Base-by-base conservation (phyloP, 2,329 filamentous ascomycete genomes). In the Fusarium burgessii region DNA sequence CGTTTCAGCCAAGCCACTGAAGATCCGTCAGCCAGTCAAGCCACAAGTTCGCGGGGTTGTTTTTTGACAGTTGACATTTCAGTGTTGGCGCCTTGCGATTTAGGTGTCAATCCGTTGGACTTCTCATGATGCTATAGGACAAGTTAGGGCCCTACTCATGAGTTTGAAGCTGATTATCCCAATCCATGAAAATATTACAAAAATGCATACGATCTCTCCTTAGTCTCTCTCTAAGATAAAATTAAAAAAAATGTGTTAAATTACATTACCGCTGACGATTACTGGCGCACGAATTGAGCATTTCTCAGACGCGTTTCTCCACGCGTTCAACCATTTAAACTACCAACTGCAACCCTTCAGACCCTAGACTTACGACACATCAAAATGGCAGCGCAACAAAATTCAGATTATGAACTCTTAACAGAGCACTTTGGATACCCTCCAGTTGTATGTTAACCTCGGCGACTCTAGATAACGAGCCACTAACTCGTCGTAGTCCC, bases 401-500 rank as follows among this genome's bases (percentile, higher is more conserved):
- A 76, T 70, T 83, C 86, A 51, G 87, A 90, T 73, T 89, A 87
- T 36, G 88, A 90, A 78, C 88, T 98, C 75, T 87, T 98, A 68
- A 98, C 96, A 4, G 96, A 98, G 86, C 96, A 99, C 79, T 93
- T 99, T 77, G 93, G 93, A 72, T 98, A 97, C 77, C 95, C 96
- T 3, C 96, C 95, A 32, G 89, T 97, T 73, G 95, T 97, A 82
- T 78, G 92, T 85, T 29, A 9, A 4, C 5, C 29, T 27, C 20
- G 18, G 7, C 42, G 25, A 55, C 32, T 38, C 14, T 7, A 20
- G 13, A 18, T 17, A 14, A n/a, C 18, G 12, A 33, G 32, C 33
- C 41, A 25, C 42, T 52, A 41, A 66, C 18, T 15, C 46, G 38
- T 41, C 15, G 20, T 33, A 97, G 95, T 93, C 93, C 67, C 89